Percentiles rank a stretch among this genome's conserved stretches.
Evolutionary conservation across 164 flowering plant genomes (phyloP).

Genomic region (Dillenia turbinata): DNA sequence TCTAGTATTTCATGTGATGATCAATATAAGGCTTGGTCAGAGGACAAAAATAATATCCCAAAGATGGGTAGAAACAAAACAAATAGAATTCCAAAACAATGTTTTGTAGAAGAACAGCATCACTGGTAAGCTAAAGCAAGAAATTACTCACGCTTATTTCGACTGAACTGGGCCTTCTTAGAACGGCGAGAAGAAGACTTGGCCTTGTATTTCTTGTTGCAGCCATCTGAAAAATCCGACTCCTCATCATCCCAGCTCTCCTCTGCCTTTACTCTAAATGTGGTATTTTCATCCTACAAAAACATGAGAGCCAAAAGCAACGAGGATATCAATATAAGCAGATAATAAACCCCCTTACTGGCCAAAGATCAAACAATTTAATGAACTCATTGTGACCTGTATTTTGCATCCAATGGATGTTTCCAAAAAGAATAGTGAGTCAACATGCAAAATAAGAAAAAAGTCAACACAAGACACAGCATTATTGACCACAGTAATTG

Average conservation of each 20-base stretch:
- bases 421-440: background rate
- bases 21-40: too few relatives aligned
- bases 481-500: background rate
- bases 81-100: too few relatives aligned
- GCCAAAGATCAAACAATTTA: too few relatives aligned
- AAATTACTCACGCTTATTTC: conserved; percentile 43
- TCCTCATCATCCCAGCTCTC: conserved; percentile 12
- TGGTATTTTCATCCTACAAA: conserved; percentile 25
- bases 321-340: background rate
- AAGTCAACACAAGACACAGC: background rate
- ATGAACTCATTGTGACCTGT: too few relatives aligned
- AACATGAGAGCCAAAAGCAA: conserved; percentile 1
- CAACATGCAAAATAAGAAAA: background rate
- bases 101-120: too few relatives aligned
- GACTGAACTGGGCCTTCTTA: conserved; percentile 23
- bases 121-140: background rate
- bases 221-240: conserved; percentile 17
- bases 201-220: conserved; percentile 23
- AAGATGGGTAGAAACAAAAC: too few relatives aligned
- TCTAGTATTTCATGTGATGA: too few relatives aligned
- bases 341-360: too few relatives aligned
- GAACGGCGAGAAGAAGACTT: conserved; percentile 24
- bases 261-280: conserved; percentile 16
- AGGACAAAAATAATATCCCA: too few relatives aligned
- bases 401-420: too few relatives aligned